Conservation (phyloP, 768 basidiomycete species). For the Tephrocybe sp. region DNA sequence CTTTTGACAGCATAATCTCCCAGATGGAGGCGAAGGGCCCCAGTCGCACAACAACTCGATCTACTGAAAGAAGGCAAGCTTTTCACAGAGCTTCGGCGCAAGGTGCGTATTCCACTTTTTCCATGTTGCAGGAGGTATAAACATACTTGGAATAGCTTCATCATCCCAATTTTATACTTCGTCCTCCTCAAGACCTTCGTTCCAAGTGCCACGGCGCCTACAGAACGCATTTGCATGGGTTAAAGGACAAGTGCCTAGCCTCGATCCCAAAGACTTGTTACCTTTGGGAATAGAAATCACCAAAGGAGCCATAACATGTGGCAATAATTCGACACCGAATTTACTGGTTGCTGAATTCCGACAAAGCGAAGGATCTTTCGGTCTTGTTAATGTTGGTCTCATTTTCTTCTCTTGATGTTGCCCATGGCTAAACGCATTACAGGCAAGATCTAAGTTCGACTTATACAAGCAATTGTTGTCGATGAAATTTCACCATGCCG, state of each 20-base stretch:
- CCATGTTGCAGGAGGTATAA: not conserved
- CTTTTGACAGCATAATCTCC: constrained; percentile 84
- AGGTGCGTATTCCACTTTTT: constrained; percentile 25
- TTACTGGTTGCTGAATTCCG: constrained; percentile 82
- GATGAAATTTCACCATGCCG: constrained; percentile 64
- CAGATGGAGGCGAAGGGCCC: constrained; percentile 54
- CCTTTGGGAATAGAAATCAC: constrained; percentile 79
- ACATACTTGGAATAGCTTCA: constrained; percentile 16
- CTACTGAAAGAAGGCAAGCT: constrained; percentile 34
- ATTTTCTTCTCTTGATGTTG: not conserved
- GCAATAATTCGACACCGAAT: constrained; percentile 82
- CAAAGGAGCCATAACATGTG: constrained; percentile 80
- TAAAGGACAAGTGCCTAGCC: constrained; percentile 58
- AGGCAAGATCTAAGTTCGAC: constrained; percentile 84
- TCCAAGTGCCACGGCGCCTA: constrained; percentile 35
- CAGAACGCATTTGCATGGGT: constrained; percentile 48
- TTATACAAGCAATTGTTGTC: constrained; percentile 77
- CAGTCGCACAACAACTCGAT: constrained; percentile 32
- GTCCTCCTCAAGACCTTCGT: constrained; percentile 23
- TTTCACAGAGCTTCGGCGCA: constrained; percentile 38
- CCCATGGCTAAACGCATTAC: not conserved
- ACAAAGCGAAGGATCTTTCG: constrained; percentile 74
- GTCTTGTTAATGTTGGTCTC: constrained; percentile 65
- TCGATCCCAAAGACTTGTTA: constrained; percentile 81
- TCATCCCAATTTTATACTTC: constrained; percentile 28